Base-by-base conservation (phyloP, 176 grass and related monocot genomes). In the Cocos nucifera region DNA sequence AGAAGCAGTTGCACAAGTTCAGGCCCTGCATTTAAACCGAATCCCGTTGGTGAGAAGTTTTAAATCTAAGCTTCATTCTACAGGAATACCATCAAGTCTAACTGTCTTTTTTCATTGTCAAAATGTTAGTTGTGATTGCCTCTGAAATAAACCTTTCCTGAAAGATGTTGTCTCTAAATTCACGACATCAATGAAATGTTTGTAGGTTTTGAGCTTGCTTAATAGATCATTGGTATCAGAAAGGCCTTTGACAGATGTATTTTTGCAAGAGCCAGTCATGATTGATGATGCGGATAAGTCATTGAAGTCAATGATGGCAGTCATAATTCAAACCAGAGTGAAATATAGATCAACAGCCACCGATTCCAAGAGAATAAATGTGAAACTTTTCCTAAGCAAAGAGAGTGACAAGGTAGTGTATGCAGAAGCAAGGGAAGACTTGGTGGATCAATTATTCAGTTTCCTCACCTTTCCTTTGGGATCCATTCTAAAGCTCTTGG, bases 401-500 rank as follows among this genome's bases (percentile, higher is more conserved):
- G 4, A 18, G 10, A 70, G 21, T 8, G 22, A 35, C 22, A 22
- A 26, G 16, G 55, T 70, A 29, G 19, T 58, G 21, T 70, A 70
- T 39, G 67, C 19, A 2, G 55, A 70, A 59, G 30, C 32, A 16
- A 28, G 67, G 15, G 32, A 57, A 23, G 54, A 58, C 32, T 59
- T 70, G 15, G 19, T 49, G 20, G 55, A 70, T 32, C 35, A n/a
- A 22, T 3, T 70, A 6, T 58, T 70, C 55, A 50, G 67, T 21
- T 70, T 70, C 20, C 56, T 70, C 35, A 58, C 56, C 2, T 4
- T 70, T 5, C 54, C 67, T 22, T n/a, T 70, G 5, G 67, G 67
- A 15, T 17, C 35, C 0, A 1, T 70, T 30, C 2, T 70, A 5
- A 58, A 26, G 14, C 32, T 58, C 18, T 26, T 50, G 6, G 19